Evolutionary conservation across 164 flowering plant genomes (phyloP), one percentile per base, ranked within the genome.

Genomic region (Vitis labrusca): DNA sequence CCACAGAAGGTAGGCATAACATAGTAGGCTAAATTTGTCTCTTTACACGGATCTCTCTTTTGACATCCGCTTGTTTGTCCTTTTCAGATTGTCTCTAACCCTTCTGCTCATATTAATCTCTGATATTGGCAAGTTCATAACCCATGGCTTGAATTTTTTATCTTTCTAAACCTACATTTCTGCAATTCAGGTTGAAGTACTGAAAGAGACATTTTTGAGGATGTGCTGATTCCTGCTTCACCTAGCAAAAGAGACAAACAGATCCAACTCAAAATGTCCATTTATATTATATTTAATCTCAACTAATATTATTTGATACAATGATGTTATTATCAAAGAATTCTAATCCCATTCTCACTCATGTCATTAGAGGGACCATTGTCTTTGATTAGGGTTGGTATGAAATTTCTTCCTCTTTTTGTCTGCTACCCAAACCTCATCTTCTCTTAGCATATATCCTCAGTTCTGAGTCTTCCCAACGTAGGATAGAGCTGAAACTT

Each of bases 351-450:
- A 55, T 10, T 74, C 53, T 61, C 9, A 73, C 27, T 23, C 2
- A 50, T 30, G 62, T 49, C n/a, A 51, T 10, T 55, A 17, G 27
- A 62, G 47, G 67, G 74, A 70, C 70, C 61, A 4, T 61, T 63
- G 74, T 61, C 74, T 70, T 71, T 71, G 72, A 72, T 53, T 12
- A 59, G 47, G 64, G 67, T 61, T 71, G 73, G 65, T 61, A 59
- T 59, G 67, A 50, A 63, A 64, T 67, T 73, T 76, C 77, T 73
- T 67, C 81, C 67, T 79, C 75, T 68, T 67, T 76, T 79, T 79
- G 79, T 79, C 82, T 63, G 70, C 54, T 71, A 59, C 59, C 57
- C 55, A 51, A 32, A 63, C 59, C 61, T 63, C 47, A 56, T 50
- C 69, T 29, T 63, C 74, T 54, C 27, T 59, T 19, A 47, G 59